Evolutionary conservation across 306 rosid genomes (phyloP), one percentile per base, ranked within the genome.

Genomic region (Lathyrus aphaca): DNA sequence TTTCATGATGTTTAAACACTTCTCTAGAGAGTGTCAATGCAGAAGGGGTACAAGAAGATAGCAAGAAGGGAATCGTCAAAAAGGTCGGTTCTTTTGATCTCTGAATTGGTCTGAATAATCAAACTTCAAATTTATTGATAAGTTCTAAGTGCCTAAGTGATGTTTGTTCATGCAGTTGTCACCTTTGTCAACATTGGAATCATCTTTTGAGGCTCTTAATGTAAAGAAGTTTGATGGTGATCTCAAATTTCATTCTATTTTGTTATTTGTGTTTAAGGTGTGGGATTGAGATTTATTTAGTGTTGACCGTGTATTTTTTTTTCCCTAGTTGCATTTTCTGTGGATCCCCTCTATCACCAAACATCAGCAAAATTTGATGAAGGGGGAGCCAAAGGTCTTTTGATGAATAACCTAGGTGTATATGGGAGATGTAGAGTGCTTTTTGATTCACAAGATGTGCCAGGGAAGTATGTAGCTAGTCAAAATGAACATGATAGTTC

Each of bases 311-410:
- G 69, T 80, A 11, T 72, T 43, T 11, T 13, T 72, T 43, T 11
- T 56, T 38, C 12, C 39, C 65, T 90, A 94, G 97, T 84, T 79
- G 97, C 97, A 64, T 90, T 94, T 74, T 76, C 90, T 3, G 92
- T 94, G 81, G 98, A 94, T 74, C 98, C 97, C n/a, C 96, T 90
- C 50, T 94, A 90, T 79, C 89, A 83, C 74, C 92, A 94, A 77
- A 90, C 96, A 35, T 82, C 98, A 14, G 92, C 97, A 63, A 84
- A 90, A 75, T 94, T 90, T 74, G 97, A 88, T 74, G 98, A 94
- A 87, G 98, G 98, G 38, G 98, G 98, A 76, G 98, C 98, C 45
- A 87, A 81, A 83, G 97, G 95, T 77, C 92, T 90, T 58, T 78
- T 90, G 61, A 79, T 94, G 96, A 94, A 87, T 76, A 94, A 88